A percentile compares a stretch with the other conserved stretches of the same genome.
Conservation (phyloP, 208 protist genomes). For the Trypanosoma mega region DNA sequence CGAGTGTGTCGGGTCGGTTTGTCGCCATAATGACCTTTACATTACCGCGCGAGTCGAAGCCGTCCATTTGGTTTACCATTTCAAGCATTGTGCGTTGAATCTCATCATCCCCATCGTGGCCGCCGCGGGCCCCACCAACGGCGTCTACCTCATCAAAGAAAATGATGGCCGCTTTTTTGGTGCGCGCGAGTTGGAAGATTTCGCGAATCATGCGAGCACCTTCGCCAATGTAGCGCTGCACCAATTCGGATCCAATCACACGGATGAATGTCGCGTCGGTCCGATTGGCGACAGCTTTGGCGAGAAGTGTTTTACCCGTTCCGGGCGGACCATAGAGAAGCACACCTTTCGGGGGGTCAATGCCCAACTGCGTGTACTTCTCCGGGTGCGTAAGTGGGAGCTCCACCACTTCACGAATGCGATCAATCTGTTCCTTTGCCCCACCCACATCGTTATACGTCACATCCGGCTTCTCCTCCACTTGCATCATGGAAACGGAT, state of each 20-base stretch:
- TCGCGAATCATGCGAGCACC: constrained; percentile 99
- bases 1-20: constrained; percentile 99
- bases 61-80: constrained; percentile 99
- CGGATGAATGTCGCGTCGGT: constrained; percentile 99
- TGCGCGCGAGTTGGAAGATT: constrained; percentile 99
- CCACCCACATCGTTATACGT: constrained; percentile 99
- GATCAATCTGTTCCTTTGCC: constrained; percentile 99
- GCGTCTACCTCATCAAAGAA: constrained; percentile 99
- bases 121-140: constrained; percentile 94
- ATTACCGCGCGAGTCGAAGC: constrained; percentile 99
- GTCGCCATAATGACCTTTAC: constrained; percentile 99
- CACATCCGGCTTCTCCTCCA: constrained; percentile 98
- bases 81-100: constrained; percentile 99
- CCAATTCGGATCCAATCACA: constrained; percentile 99
- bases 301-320: constrained; percentile 99
- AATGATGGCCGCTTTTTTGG: constrained; percentile 99
- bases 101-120: constrained; percentile 97
- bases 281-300: constrained; percentile 99
- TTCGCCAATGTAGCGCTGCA: constrained; percentile 99
- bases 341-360: constrained; percentile 99
- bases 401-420: constrained; percentile 99
- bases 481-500: constrained; percentile 99
- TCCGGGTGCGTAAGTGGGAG: constrained; percentile 99
- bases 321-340: constrained; percentile 99
- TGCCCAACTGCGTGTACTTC: constrained; percentile 98